phyloP scores from a whole-genome alignment of 495 filamentous ascomycete genomes.

The Pyrenula aspistea region DNA sequence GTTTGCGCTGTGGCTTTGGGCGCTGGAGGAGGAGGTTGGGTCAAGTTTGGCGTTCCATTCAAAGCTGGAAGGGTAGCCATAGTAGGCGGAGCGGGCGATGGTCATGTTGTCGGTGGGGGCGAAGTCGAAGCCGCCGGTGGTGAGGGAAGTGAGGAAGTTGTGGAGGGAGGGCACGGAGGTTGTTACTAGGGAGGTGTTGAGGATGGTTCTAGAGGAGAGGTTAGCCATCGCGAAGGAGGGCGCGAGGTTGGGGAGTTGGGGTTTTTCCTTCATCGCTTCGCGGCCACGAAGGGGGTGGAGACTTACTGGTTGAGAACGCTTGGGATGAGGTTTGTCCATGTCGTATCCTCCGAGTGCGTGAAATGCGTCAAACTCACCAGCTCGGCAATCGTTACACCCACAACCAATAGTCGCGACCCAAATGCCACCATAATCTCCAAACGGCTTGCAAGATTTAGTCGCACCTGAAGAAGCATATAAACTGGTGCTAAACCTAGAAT shows the following conservation, averaged over 20 bases:
- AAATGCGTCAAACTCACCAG: constrained; percentile 12
- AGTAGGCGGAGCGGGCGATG: neutral
- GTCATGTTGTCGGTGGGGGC: neutral
- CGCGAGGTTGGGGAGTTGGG: neutral
- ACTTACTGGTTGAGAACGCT: neutral
- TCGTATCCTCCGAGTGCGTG: constrained; percentile 10
- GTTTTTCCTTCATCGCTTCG: neutral
- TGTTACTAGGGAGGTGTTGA: neutral
- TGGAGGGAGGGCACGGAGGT: neutral
- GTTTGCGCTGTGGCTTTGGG: neutral
- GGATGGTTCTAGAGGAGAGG: neutral
- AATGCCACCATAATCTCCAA: constrained; percentile 17
- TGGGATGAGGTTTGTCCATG: constrained; percentile 8
- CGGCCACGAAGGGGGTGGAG: neutral
- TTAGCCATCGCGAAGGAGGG: neutral
- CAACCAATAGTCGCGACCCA: constrained; percentile 10
- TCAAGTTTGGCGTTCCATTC: neutral
- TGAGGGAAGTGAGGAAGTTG: neutral
- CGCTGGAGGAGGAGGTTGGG: neutral
- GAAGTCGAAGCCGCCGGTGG: neutral
- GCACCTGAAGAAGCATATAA: constrained; percentile 17
- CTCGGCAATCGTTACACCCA: constrained; percentile 12
- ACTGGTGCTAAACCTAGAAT: constrained; percentile 10
- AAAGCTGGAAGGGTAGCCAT: neutral
- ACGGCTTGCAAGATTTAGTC: constrained; percentile 10